Evolutionary conservation across 192 early-diverging fungal genomes (phyloP).

Genomic region (Geranomyces variabilis): DNA sequence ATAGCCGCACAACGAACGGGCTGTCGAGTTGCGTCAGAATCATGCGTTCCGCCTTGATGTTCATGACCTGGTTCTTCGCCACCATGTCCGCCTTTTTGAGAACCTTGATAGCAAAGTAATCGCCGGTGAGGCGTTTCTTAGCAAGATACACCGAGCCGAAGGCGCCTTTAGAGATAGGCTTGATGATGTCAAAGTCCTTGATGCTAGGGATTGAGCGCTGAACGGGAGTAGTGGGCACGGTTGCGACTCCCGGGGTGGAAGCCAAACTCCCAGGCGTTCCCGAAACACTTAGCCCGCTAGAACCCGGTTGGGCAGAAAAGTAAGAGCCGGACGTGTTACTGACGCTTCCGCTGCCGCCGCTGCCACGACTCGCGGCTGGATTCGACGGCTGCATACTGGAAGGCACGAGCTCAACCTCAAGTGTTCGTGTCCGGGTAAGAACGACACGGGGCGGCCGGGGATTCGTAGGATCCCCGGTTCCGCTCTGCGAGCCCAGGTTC

Average conservation of each 20-base stretch:
- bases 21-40: slow-evolving; percentile 86
- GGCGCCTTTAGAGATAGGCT: slow-evolving; percentile 88
- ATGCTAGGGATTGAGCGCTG: slow-evolving; percentile 70
- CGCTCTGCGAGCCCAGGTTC: slow-evolving; percentile 6
- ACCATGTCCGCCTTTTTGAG: slow-evolving; percentile 85
- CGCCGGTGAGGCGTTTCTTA: slow-evolving; percentile 81
- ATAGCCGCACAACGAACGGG: slow-evolving; percentile 82
- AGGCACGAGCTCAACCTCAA: slow-evolving; percentile 50
- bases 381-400: slow-evolving; percentile 22
- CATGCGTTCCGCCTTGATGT: slow-evolving; percentile 87
- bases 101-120: slow-evolving; percentile 88
- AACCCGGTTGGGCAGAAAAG: background rate
- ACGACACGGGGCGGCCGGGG: slow-evolving; percentile 47
- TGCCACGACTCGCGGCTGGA: background rate
- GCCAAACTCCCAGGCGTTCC: slow-evolving; percentile 6
- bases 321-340: background rate
- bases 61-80: slow-evolving; percentile 89
- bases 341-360: background rate
- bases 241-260: background rate
- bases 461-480: background rate
- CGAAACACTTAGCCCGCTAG: background rate
- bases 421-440: slow-evolving; percentile 43
- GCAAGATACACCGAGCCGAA: slow-evolving; percentile 87
- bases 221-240: slow-evolving; percentile 26
- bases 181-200: slow-evolving; percentile 89